Conservation (phyloP, 148 eudicot genomes). For the Pouteria glomerata region DNA sequence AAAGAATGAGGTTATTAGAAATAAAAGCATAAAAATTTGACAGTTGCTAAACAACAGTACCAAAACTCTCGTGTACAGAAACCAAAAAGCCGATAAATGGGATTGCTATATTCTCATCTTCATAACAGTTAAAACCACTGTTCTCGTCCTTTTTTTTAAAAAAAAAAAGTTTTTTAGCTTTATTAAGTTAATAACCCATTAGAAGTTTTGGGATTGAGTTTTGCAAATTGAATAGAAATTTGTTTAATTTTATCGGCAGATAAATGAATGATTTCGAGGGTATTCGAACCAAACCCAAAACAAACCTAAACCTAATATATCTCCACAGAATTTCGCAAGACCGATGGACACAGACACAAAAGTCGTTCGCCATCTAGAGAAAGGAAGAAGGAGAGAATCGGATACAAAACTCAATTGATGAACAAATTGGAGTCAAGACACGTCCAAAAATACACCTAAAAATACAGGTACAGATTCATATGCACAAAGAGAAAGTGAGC, state of each 20-base stretch:
- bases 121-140: background rate
- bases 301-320: background rate
- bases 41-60: background rate
- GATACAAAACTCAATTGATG: background rate
- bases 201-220: background rate
- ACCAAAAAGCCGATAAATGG: background rate
- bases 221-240: background rate
- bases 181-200: background rate
- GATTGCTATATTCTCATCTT: background rate
- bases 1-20: background rate
- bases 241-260: background rate
- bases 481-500: background rate
- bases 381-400: background rate
- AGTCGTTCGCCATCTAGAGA: no score
- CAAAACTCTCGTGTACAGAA: background rate
- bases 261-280: background rate
- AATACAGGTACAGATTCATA: background rate
- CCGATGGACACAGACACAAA: background rate
- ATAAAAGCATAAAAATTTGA: background rate
- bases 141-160: background rate
- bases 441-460: background rate
- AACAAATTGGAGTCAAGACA: background rate
- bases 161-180: no score
- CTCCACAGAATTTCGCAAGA: background rate
- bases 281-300: background rate